Evolutionary conservation across 2,329 filamentous ascomycete genomes (phyloP).

Genomic region (Moelleriella libera): DNA sequence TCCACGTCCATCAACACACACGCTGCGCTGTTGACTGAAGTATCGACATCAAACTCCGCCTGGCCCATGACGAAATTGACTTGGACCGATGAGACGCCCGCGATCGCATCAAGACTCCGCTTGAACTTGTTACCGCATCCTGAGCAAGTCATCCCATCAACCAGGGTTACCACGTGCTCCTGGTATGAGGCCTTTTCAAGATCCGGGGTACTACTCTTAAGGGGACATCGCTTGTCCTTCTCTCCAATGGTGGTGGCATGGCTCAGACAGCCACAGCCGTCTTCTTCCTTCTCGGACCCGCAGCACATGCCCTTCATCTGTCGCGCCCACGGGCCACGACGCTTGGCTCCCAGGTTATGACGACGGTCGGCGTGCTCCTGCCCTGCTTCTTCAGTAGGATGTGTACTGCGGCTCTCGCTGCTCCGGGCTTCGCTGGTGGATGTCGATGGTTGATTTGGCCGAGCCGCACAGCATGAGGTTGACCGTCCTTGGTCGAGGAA

Average conservation of each 20-base stretch:
- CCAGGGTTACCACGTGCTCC: conserved; percentile 13
- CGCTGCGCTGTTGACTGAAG: conserved; percentile 9
- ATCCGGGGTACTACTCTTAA: conserved; percentile 5
- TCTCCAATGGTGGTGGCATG: not conserved
- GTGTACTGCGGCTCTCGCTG: not conserved
- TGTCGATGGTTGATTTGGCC: not conserved
- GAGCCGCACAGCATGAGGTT: conserved; percentile 13
- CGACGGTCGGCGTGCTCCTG: conserved; percentile 4
- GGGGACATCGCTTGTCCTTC: not conserved
- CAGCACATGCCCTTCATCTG: conserved; percentile 3
- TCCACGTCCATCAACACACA: conserved; percentile 13
- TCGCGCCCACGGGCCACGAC: conserved; percentile 7
- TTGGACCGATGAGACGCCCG: conserved; percentile 15
- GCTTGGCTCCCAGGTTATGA: conserved; percentile 10
- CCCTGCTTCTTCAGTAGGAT: conserved; percentile 2
- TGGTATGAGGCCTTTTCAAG: conserved; percentile 11
- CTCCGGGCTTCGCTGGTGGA: not conserved
- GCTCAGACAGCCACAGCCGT: conserved; percentile 4
- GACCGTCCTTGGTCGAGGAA: conserved; percentile 14
- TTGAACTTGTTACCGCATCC: conserved; percentile 20
- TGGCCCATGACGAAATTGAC: conserved; percentile 24
- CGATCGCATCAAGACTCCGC: conserved; percentile 11
- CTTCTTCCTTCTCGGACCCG: conserved; percentile 3
- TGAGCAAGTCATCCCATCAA: conserved; percentile 23
- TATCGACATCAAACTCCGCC: conserved; percentile 18